Evolutionary conservation across 164 flowering plant species (phyloP), one percentile per base, ranked within the genome.

Genomic region (Tetrastigma voinierianum): DNA sequence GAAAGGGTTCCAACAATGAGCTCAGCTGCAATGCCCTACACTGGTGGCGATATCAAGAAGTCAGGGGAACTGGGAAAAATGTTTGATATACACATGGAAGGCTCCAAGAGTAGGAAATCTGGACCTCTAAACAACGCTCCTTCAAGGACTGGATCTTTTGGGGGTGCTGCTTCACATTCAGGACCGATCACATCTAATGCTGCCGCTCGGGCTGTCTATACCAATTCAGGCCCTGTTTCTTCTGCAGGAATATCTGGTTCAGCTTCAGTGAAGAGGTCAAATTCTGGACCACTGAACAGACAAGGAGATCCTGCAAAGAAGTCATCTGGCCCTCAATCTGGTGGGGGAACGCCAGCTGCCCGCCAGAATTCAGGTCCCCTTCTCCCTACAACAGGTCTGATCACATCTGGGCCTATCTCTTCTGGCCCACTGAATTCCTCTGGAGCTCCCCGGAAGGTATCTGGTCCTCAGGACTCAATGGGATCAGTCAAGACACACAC

Each of bases 21-120:
- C 70, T 89, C 97, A 46, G 77, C 76, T 0, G 94, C 99, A 59
- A 83, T 92, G 93, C 96, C 97, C 14, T 95, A 95, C 70, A 95
- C 98, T 20, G 99, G 99, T 49, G 99, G 99, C 55, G 99, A 95
- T 75, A 95, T 95, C 4, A 95, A 92, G 72, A 95, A 87, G 61
- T 95, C 99, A 23, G 99, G 99, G 44, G 99, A 95, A 68, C 80
- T 95, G 43, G 99, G 97, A 23, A 95, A 95, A 79, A 95, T 95
- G 99, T 90, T 95, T 80, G 99, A 92, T 73, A 82, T 92, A 47
- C 90, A 87, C 49, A 80, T 67, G 14, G 98, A 91, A 70, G 91
- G 92, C 49, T 84, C 96, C 11, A 89, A 83, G 73, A 84, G 96
- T 16, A 81, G 97, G 65, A 95, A 95, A 68, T 91, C 97, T 62